Conservation (phyloP, 1,284 basidiomycete genomes). For the Cystobasidium slooffiae region DNA sequence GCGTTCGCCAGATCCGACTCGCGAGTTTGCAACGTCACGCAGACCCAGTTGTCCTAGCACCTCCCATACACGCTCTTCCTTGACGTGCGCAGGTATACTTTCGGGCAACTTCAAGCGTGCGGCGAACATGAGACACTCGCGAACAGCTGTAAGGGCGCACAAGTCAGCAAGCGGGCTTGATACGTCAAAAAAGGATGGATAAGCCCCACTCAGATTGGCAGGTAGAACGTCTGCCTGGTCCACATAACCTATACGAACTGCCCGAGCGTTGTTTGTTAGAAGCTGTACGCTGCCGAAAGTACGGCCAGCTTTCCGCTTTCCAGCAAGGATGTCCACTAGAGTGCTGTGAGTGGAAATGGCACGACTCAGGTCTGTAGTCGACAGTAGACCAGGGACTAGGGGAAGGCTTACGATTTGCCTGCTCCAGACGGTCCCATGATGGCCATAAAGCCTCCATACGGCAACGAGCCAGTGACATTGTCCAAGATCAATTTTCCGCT, state of each 20-base stretch:
- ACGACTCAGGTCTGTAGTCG: constrained; percentile 4
- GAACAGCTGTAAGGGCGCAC: constrained; percentile 61
- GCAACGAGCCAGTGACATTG: constrained; percentile 69
- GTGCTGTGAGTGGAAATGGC: constrained; percentile 58
- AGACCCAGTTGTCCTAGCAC: constrained; percentile 79
- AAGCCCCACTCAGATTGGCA: constrained; percentile 43
- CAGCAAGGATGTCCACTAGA: constrained; percentile 79
- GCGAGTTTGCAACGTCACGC: constrained; percentile 67
- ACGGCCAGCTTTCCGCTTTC: constrained; percentile 72
- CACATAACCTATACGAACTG: constrained; percentile 74
- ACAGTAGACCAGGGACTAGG: not conserved
- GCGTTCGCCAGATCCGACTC: constrained; percentile 71
- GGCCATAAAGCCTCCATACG: constrained; percentile 79
- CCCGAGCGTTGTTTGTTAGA: constrained; percentile 56
- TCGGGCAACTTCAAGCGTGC: constrained; percentile 82
- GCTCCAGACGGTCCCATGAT: constrained; percentile 72
- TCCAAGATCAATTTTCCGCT: constrained; percentile 74
- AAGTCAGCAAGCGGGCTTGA: not conserved
- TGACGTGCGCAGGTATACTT: constrained; percentile 68
- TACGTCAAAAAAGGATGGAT: not conserved
- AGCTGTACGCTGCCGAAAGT: constrained; percentile 68
- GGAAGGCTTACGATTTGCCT: constrained; percentile 64
- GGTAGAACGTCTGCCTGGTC: constrained; percentile 64
- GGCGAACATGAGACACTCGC: constrained; percentile 80
- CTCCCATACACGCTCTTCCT: constrained; percentile 68